Conservation (phyloP, 2,329 filamentous ascomycete genomes). For the Elsinoe arachidis region DNA sequence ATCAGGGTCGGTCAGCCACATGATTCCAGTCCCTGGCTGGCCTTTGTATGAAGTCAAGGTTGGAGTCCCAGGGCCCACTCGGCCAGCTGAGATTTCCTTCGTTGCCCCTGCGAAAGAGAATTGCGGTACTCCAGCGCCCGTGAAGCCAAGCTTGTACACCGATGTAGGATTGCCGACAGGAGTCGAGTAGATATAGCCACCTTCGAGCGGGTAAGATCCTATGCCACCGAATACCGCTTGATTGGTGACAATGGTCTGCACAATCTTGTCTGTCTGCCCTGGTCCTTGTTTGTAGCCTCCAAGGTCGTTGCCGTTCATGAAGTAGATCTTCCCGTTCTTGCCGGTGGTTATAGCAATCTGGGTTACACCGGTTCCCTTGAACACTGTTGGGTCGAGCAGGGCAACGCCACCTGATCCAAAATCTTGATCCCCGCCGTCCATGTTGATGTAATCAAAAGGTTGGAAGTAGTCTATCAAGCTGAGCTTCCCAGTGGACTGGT, state of each 20-base stretch:
- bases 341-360: constrained; percentile 25
- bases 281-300: constrained; percentile 23
- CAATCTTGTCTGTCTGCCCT: constrained; percentile 19
- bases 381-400: constrained; percentile 18
- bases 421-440: constrained; percentile 45
- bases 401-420: constrained; percentile 26
- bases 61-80: constrained; percentile 27
- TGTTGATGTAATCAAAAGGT: constrained; percentile 43
- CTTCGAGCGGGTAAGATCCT: constrained; percentile 23
- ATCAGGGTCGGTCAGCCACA: constrained; percentile 35
- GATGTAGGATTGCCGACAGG: constrained; percentile 23
- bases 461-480: constrained; percentile 46
- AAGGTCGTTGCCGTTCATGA: constrained; percentile 21
- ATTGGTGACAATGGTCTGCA: constrained; percentile 21
- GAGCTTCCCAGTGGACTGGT: constrained; percentile 33
- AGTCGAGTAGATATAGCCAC: constrained; percentile 26
- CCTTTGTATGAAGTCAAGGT: constrained; percentile 32
- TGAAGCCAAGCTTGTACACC: constrained; percentile 24
- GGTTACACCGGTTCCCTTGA: constrained; percentile 19
- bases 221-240: constrained; percentile 22
- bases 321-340: constrained; percentile 25
- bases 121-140: constrained; percentile 17
- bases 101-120: constrained; percentile 27
- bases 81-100: constrained; percentile 20
- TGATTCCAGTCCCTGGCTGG: constrained; percentile 30